Conservation (phyloP, 805 yeast genomes). For the Saccharomyces mikatae region DNA sequence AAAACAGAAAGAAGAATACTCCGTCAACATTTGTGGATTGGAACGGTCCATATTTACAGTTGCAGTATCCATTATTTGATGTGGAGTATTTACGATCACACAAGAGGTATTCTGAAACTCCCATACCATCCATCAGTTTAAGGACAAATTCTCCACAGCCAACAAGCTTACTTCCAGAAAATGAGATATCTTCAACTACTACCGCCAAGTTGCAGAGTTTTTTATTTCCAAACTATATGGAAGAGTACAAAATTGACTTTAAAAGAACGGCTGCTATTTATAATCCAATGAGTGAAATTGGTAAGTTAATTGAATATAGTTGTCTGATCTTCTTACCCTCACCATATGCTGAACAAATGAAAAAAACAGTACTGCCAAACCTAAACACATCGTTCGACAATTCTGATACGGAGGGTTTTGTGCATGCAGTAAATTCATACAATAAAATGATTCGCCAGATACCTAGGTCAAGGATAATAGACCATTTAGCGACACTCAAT, state of each 20-base stretch:
- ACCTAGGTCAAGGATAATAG: constrained; percentile 28
- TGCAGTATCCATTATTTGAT: constrained; percentile 17
- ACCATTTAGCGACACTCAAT: constrained; percentile 26
- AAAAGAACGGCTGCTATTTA: constrained; percentile 9
- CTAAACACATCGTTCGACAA: constrained; percentile 22
- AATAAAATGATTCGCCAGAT: constrained; percentile 35
- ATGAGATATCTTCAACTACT: neutral
- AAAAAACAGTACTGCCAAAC: constrained; percentile 10
- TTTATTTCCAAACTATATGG: constrained; percentile 18
- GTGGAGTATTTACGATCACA: constrained; percentile 6
- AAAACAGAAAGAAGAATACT: neutral
- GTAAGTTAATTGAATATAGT: constrained; percentile 25
- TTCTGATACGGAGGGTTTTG: constrained; percentile 25
- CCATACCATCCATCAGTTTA: constrained; percentile 10
- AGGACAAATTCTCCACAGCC: constrained; percentile 8
- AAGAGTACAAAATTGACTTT: constrained; percentile 23
- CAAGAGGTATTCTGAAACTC: constrained; percentile 3
- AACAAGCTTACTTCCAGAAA: neutral
- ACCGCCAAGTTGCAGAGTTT: constrained; percentile 16
- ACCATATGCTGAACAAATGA: constrained; percentile 4
- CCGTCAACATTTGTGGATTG: constrained; percentile 10
- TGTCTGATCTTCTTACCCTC: constrained; percentile 20
- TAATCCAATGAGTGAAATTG: constrained; percentile 30
- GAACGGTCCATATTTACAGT: constrained; percentile 4
- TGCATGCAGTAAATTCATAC: constrained; percentile 34